Evolutionary conservation across 1,284 basidiomycete genomes (phyloP), one percentile per base, ranked within the genome.

Genomic region (Ganoderma resinaceum): DNA sequence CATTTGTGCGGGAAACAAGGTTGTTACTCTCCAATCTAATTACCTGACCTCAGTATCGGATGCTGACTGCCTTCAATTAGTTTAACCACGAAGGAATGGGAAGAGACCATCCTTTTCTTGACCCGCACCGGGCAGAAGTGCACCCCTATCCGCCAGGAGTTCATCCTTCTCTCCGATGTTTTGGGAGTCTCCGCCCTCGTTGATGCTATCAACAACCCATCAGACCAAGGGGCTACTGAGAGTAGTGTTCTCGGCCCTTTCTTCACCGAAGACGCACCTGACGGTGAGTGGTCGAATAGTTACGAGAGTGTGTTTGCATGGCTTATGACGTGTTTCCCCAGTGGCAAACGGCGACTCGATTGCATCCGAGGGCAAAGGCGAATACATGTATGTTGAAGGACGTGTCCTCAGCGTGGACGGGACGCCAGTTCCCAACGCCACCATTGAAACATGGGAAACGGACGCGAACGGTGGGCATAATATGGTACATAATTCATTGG

Each of bases 361-460:
- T 68, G 86, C 85, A 2, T 93, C 92, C 0, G 93, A 95, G 77
- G 92, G 90, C 68, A 94, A 93, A 78, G 95, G 94, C 46, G 87
- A 93, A 9, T 92, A 93, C 76, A 84, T 96, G 87, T 94, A 86
- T 73, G 91, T 96, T 64, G 86, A 93, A 75, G 95, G 95, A 2
- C 85, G 83, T 1, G 85, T 96, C 2, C 75, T 87, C 40, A 85
- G 90, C 74, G 89, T 86, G 0, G 80, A 87, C 38, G 95, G 95
- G 33, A 83, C 86, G n/a, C 90, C 91, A 1, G 84, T 95, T 62
- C 76, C 88, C 5, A 83, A 84, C 69, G 91, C 91, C 1, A 76
- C 85, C 38, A 91, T 95, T 70, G 92, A 95, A 68, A 95, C 93
- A 16, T 95, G 94, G 95, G 94, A 96, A 80, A 90, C 94, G n/a